A percentile compares a stretch with the other conserved stretches of the same genome.
phyloP scores from a whole-genome alignment of 1,284 basidiomycete genomes.

The Puccinia coronata region DNA sequence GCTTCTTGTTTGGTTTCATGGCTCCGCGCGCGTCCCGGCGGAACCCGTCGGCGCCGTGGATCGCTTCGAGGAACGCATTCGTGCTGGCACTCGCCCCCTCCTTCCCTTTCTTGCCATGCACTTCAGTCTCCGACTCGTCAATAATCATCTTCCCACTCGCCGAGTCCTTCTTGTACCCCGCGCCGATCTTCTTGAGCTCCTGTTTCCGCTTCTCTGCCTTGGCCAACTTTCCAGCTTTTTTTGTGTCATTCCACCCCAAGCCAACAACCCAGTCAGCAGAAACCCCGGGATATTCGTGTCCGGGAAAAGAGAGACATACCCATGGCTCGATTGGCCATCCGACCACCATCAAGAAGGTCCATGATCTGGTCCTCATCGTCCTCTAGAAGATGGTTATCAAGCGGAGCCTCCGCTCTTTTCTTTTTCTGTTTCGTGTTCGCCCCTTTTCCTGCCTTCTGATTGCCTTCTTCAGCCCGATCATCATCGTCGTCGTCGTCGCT shows the following conservation, averaged over 20 bases:
- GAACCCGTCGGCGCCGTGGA: slow-evolving; percentile 84
- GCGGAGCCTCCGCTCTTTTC: slow-evolving; percentile 56
- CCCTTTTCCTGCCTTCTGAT: slow-evolving; percentile 52
- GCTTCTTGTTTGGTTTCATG: slow-evolving; percentile 92
- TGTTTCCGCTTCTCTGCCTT: slow-evolving; percentile 63
- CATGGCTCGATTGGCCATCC: slow-evolving; percentile 71
- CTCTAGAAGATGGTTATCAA: slow-evolving; percentile 68
- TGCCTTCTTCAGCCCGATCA: slow-evolving; percentile 55
- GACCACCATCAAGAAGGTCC: slow-evolving; percentile 79
- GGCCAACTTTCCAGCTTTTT: slow-evolving; percentile 49
- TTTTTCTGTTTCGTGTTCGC: slow-evolving; percentile 51
- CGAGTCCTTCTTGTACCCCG: slow-evolving; percentile 83
- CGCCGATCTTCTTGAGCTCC: slow-evolving; percentile 63
- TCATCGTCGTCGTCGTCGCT: slow-evolving; percentile 69
- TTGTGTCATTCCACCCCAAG: too few relatives aligned
- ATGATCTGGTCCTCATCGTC: slow-evolving; percentile 92
- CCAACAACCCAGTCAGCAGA: neutral
- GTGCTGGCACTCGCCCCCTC: slow-evolving; percentile 64
- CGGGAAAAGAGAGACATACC: slow-evolving; percentile 65
- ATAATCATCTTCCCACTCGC: slow-evolving; percentile 87
- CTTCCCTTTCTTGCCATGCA: slow-evolving; percentile 49
- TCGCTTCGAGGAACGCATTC: slow-evolving; percentile 77
- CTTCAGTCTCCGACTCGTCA: slow-evolving; percentile 63
- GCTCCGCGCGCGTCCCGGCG: slow-evolving; percentile 77
- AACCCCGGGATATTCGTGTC: slow-evolving; percentile 15